Evolutionary conservation across 768 basidiomycete genomes (phyloP).

Genomic region (Gyrodon lividus): DNA sequence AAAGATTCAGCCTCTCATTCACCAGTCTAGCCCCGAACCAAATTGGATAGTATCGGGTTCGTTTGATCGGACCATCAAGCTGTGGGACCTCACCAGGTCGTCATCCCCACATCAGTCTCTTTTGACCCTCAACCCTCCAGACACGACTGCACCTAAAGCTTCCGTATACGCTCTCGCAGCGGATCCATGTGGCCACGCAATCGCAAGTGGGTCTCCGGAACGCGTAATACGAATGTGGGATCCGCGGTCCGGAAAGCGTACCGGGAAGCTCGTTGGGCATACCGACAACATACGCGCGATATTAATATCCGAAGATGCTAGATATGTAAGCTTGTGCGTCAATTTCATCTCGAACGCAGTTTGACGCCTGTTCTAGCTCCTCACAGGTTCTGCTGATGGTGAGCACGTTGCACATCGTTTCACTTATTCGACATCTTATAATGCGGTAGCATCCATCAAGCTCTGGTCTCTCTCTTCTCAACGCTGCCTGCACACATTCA

Average conservation of each 20-base stretch:
- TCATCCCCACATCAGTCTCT: conserved; percentile 48
- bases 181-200: conserved; percentile 74
- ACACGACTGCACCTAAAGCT: conserved; percentile 62
- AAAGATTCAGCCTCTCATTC: conserved; percentile 11
- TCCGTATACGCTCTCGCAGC: conserved; percentile 78
- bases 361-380: conserved; percentile 44
- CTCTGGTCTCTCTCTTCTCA: conserved; percentile 92
- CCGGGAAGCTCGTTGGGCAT: conserved; percentile 88
- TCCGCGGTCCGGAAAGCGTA: conserved; percentile 78
- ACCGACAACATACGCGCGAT: conserved; percentile 96
- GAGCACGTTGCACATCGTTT: conserved; percentile 8
- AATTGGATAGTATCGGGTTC: conserved; percentile 92
- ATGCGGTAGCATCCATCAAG: conserved; percentile 69
- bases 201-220: conserved; percentile 92
- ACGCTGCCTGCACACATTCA: conserved; percentile 92
- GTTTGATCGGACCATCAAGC: conserved; percentile 89
- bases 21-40: conserved; percentile 58
- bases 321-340: conserved; percentile 62
- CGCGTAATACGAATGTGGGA: conserved; percentile 92
- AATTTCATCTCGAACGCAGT: conserved; percentile 2
- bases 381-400: conserved; percentile 82
- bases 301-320: conserved; percentile 83
- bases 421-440: conserved; percentile 12
- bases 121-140: conserved; percentile 65
- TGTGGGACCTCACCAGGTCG: conserved; percentile 79